Evolutionary conservation across 148 eudicot genomes (phyloP), one percentile per base, ranked within the genome.

Genomic region (Cornus kousa): DNA sequence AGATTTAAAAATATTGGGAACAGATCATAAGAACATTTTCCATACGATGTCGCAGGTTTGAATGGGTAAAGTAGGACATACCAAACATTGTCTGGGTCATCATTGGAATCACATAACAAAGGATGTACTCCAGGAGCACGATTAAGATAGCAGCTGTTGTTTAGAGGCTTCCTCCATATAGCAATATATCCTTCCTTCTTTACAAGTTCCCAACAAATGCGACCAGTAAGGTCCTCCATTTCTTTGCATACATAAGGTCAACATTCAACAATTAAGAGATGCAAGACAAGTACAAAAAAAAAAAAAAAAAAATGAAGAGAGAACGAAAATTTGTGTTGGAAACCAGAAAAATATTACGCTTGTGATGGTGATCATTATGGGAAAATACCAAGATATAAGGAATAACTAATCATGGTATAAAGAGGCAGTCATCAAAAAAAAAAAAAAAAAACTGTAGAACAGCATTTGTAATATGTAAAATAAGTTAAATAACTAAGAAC

Each of bases 21-120:
- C 5, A 43, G 19, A 17, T 62, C 22, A 19, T 8, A 48, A 46
- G 48, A 48, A 23, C 6, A 72, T 23, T 72, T 46, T 5, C 33
- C 59, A 20, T 50, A 40, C 28, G 13, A 28, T 28, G 28, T 28
- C 20, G 6, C 37, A 4, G 67, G 53, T 13, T 19, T 32, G 23
- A 76, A 55, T 12, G 39, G 50, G 68, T 33, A 72, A 31, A 62
- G 31, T 22, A 68, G 39, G 28, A 48, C n/a, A 62, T 90, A 92
- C 97, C 97, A 92, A 83, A 87, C 88, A 84, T 82, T 74, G 75
- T 93, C 95, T 31, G 92, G 95, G 87, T 93, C 87, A 77, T 88
- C 93, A 67, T 31, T 79, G 20, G 72, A 66, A 24, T 87, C 90
- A 83, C 97, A 93, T 20, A 93, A 65, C 9, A 89, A 85, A 83